Evolutionary conservation across 257 asterid genomes (phyloP), one percentile per base, ranked within the genome.

Genomic region (Plantago major): DNA sequence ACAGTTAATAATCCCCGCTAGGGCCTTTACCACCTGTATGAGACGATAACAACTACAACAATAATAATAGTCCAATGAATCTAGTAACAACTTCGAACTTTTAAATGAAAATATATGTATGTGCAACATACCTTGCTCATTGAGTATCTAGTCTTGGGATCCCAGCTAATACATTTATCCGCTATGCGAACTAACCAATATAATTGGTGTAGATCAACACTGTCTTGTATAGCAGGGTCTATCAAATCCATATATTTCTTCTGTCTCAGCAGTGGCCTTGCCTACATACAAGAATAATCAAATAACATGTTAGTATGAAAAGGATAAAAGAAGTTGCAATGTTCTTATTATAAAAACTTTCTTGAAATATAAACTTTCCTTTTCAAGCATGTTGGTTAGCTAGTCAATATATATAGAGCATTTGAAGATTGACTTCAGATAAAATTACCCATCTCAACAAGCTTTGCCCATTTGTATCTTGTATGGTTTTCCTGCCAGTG

Each of bases 361-460:
- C n/a, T n/a, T n/a, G n/a, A n/a, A n/a, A n/a, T 3, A 3, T 30
- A 2, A 30, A 30, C 5, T 30, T 30, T 30, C 5, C 5, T 30
- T 3, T 30, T 9, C n/a, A 56, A 9, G 12, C 33, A 1, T 9
- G 7, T 53, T 16, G 10, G 26, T 19, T 55, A 66, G 30, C 16
- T 12, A 6, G 18, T 16, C 9, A n/a, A 19, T 42, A 9, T 22
- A 11, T 6, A 18, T 14, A 16, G 10, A 3, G 16, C 33, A 40
- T 17, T 54, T 60, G 11, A 14, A 43, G 49, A 22, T 22, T 22
- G 1, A 37, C 3, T 17, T 43, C 28, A 38, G 16, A 5, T 2
- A 67, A 19, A 54, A 7, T 44, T 77, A 76, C 86, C 86, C 93
- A 79, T 82, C 93, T 71, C 66, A 79, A 19, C 54, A 75, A 84